phyloP scores from a whole-genome alignment of 129 eudicot genomes.

The Flaveria linearis region DNA sequence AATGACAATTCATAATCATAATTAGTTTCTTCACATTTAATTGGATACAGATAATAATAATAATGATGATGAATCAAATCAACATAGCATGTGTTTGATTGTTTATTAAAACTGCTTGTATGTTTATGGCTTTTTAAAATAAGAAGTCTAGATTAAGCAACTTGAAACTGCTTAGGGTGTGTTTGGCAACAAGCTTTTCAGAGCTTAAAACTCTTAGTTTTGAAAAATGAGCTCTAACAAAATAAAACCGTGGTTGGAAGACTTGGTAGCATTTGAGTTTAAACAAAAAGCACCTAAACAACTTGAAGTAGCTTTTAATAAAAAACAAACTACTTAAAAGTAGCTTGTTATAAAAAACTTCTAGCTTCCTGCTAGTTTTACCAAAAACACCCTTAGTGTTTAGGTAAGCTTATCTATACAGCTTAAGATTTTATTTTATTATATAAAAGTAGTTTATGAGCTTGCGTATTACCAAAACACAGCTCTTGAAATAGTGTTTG shows the following conservation, averaged over 20 bases:
- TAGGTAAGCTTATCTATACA: background rate
- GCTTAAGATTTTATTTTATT: background rate
- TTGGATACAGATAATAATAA: background rate
- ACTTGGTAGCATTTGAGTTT: slow-evolving; percentile 4
- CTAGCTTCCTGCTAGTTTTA: background rate
- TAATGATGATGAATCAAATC: background rate
- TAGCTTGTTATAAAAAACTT: slow-evolving; percentile 1
- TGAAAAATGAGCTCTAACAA: background rate
- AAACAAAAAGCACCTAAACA: background rate
- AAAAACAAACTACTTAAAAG: background rate
- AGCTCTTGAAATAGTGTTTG: background rate
- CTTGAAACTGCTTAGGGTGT: background rate
- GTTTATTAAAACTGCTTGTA: background rate
- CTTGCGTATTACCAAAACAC: background rate
- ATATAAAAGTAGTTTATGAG: background rate
- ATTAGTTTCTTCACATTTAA: background rate
- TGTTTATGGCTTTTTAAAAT: background rate
- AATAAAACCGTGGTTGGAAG: background rate
- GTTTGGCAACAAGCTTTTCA: background rate
- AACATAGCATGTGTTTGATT: background rate
- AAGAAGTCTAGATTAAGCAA: background rate
- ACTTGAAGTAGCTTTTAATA: background rate
- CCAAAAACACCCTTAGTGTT: background rate
- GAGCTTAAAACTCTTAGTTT: background rate
- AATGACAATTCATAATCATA: background rate